A percentile compares a stretch with the other conserved stretches of the same genome.
These are phyloP conservation scores for Cordyceps pruinosa DNA, from an alignment of 2,329 filamentous ascomycete genomes.

Conservation along the genomic window DNA sequence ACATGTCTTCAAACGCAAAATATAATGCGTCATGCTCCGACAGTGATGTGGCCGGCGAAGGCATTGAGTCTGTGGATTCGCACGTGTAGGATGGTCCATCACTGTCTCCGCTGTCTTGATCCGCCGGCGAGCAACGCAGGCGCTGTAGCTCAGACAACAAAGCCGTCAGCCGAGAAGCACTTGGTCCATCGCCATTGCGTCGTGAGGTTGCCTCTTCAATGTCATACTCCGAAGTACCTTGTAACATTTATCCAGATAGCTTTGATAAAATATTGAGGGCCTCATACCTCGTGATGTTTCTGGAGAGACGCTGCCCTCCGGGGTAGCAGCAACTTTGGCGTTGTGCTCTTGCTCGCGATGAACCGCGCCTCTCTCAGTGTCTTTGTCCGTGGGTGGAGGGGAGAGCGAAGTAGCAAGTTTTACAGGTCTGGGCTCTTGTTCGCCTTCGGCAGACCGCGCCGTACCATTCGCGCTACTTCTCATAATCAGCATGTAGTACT, in stretches of 20 bases:
- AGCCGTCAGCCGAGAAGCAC: not conserved
- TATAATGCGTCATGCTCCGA: not conserved
- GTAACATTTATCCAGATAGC: not conserved
- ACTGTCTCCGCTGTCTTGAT: not conserved
- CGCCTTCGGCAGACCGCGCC: too few species aligned
- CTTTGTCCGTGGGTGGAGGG: not conserved
- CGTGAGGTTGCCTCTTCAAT: not conserved
- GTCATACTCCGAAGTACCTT: not conserved
- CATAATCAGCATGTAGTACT: too few species aligned
- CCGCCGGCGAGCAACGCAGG: too few species aligned
- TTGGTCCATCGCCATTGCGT: not conserved
- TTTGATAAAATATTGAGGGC: not conserved
- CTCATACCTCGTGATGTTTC: not conserved
- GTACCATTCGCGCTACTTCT: too few species aligned
- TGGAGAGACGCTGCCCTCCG: not conserved
- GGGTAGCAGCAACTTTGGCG: not conserved
- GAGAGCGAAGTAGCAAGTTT: not conserved
- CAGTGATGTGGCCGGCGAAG: not conserved
- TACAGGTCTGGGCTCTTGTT: too few species aligned
- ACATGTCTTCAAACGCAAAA: not conserved
- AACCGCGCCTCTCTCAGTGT: not conserved
- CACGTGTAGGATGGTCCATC: not conserved
- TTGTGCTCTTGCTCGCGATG: not conserved
- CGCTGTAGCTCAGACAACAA: too few species aligned
- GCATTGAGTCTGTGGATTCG: conserved; percentile 2